Conservation (phyloP, 495 filamentous ascomycete species). For the Daldinia caldariorum region DNA sequence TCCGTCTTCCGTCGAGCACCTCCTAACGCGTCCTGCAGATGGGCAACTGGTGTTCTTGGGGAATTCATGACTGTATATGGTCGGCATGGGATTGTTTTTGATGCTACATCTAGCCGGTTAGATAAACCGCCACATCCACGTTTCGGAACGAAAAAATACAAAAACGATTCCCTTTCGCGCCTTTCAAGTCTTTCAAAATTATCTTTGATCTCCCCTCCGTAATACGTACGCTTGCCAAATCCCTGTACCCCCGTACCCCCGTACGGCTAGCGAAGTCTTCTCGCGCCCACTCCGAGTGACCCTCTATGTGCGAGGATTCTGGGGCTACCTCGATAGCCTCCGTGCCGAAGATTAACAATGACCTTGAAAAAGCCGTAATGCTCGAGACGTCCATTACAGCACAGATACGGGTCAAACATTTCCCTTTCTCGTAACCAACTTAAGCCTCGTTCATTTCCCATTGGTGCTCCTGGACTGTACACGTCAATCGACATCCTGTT, state of each 20-base stretch:
- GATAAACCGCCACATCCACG: constrained; percentile 38
- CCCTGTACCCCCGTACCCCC: constrained; percentile 50
- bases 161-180: constrained; percentile 47
- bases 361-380: constrained; percentile 90
- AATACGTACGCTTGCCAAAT: constrained; percentile 17
- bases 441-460: background rate
- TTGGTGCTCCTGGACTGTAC: background rate
- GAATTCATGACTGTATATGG: constrained; percentile 43
- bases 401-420: constrained; percentile 96
- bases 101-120: constrained; percentile 51
- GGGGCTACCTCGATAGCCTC: constrained; percentile 63
- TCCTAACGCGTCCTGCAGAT: constrained; percentile 13
- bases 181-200: background rate
- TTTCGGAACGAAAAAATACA: constrained; percentile 44
- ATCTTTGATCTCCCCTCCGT: constrained; percentile 1
- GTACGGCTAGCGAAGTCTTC: constrained; percentile 61
- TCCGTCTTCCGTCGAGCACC: constrained; percentile 11
- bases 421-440: constrained; percentile 2
- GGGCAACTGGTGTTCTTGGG: constrained; percentile 44
- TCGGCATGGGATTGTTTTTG: constrained; percentile 51
- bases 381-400: constrained; percentile 77
- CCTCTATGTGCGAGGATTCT: constrained; percentile 60
- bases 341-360: constrained; percentile 65
- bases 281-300: constrained; percentile 57
- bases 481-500: background rate